Conservation (phyloP, 169 alveolate species). For the Babesia bigemina region DNA sequence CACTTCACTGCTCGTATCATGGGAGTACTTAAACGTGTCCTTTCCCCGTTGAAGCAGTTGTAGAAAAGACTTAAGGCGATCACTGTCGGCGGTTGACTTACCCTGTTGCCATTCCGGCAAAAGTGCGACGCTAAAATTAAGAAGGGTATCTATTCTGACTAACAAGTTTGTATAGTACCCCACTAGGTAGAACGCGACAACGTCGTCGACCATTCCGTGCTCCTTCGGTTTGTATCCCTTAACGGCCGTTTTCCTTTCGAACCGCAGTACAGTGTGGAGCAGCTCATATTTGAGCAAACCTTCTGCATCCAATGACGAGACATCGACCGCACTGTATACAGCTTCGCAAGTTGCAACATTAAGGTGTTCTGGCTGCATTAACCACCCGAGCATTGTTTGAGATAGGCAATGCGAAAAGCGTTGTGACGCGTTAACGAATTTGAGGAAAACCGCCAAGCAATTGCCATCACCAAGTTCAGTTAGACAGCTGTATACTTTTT, state of each 20-base stretch:
- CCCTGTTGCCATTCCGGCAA: conserved; percentile 10
- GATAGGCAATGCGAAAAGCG: conserved; percentile 9
- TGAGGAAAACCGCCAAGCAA: neutral
- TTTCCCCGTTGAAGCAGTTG: neutral
- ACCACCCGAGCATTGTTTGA: conserved; percentile 14
- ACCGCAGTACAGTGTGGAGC: conserved; percentile 1
- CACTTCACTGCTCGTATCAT: neutral
- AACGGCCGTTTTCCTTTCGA: neutral
- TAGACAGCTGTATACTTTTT: neutral
- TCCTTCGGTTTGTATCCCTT: neutral
- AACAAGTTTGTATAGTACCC: conserved; percentile 12
- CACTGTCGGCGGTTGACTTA: neutral
- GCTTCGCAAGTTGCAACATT: conserved; percentile 2
- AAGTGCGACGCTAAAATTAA: conserved; percentile 1
- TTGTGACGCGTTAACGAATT: conserved; percentile 14
- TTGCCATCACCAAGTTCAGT: neutral
- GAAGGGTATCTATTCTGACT: neutral
- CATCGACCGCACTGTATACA: conserved; percentile 2
- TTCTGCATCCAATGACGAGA: neutral
- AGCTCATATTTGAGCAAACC: neutral
- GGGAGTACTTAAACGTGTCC: neutral
- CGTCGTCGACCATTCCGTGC: conserved; percentile 11
- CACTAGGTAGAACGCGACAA: conserved; percentile 12
- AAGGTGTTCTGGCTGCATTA: conserved; percentile 6
- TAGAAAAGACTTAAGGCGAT: neutral